These are phyloP conservation scores for Triangularia verruculosa DNA, from an alignment of 2,329 filamentous ascomycete species.

Conservation along the genomic window DNA sequence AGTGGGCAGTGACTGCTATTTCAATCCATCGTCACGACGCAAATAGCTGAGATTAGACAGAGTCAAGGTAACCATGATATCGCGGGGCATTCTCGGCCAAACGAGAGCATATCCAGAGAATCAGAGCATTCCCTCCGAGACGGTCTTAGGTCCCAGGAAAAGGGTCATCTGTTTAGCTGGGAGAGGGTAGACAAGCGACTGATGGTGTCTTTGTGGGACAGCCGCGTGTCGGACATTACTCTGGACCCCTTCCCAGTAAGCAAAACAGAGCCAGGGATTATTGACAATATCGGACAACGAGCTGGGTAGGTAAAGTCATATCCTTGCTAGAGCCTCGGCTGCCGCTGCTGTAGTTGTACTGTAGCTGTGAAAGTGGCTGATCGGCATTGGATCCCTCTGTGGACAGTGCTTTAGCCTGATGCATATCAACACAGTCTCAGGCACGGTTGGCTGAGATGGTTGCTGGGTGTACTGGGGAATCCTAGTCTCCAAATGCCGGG, in stretches of 20 bases:
- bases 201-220: background rate
- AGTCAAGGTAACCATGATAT: conserved; percentile 22
- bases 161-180: background rate
- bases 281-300: background rate
- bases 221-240: conserved; percentile 9
- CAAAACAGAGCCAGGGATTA: conserved; percentile 2
- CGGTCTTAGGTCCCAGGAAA: background rate
- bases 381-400: conserved; percentile 7
- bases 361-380: background rate
- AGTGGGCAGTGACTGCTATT: conserved; percentile 10
- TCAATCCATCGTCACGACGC: conserved; percentile 4
- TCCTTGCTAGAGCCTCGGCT: background rate
- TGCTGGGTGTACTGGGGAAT: background rate
- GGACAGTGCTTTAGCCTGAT: background rate
- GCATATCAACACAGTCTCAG: conserved; percentile 5
- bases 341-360: background rate
- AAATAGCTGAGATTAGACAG: conserved; percentile 17
- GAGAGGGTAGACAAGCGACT: conserved; percentile 1
- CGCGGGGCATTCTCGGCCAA: conserved; percentile 2
- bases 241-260: conserved; percentile 8
- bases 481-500: background rate
- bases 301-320: background rate
- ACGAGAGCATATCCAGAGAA: conserved; percentile 1
- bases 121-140: conserved; percentile 7
- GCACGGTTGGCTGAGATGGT: background rate